Conservation (phyloP, 257 asterid genomes). For the Euphrasia confusa region DNA sequence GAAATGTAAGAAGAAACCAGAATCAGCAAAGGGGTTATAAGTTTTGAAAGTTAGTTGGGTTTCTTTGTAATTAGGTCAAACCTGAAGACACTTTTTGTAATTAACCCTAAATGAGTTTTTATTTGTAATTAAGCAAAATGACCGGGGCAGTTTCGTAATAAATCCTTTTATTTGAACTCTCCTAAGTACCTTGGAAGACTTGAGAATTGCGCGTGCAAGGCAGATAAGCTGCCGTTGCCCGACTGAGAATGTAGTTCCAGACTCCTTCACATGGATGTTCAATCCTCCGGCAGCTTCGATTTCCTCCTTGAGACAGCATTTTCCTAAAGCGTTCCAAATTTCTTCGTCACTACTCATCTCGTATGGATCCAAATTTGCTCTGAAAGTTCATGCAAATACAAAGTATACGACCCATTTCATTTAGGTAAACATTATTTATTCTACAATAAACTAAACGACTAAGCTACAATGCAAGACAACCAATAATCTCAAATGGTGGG, state of each 20-base stretch:
- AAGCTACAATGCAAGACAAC: too few species aligned
- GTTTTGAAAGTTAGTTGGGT: too few species aligned
- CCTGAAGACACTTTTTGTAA: too few species aligned
- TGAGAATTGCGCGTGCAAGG: slow-evolving; percentile 89
- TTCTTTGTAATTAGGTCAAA: too few species aligned
- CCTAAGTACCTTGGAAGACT: slow-evolving; percentile 60
- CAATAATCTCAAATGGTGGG: neutral
- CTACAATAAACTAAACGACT: neutral
- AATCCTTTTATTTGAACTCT: neutral
- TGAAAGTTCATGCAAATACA: slow-evolving; percentile 27
- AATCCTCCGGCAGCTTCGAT: slow-evolving; percentile 81
- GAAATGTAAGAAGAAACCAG: too few species aligned
- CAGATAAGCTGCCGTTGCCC: slow-evolving; percentile 97
- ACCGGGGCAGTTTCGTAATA: neutral
- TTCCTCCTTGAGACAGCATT: slow-evolving; percentile 81
- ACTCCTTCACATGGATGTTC: slow-evolving; percentile 62
- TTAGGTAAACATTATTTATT: slow-evolving; percentile 5
- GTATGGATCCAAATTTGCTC: slow-evolving; percentile 77
- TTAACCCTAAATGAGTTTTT: too few species aligned
- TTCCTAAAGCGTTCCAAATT: slow-evolving; percentile 67
- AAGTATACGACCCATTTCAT: neutral
- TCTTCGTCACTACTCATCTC: slow-evolving; percentile 41
- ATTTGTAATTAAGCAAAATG: neutral
- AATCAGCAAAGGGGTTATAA: too few species aligned
- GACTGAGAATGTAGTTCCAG: slow-evolving; percentile 84